Evolutionary conservation across 805 yeast species (phyloP).

Genomic region (Cyberlindnera saturnus): DNA sequence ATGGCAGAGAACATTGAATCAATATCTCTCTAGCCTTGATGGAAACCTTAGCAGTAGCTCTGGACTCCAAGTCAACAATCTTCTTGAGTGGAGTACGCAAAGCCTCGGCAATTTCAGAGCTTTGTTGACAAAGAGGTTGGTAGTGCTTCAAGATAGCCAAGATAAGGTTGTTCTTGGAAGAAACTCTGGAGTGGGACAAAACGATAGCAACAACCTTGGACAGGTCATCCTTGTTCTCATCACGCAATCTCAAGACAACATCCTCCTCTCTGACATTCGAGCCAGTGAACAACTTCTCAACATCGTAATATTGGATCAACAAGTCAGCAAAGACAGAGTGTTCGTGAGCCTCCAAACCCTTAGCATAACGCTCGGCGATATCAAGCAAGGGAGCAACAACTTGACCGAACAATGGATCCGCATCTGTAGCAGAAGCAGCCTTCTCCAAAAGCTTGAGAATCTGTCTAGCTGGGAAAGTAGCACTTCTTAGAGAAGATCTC

Average conservation of each 20-base stretch:
- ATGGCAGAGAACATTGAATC: conserved; percentile 95
- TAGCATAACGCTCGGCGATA: conserved; percentile 61
- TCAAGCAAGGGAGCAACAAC: conserved; percentile 69
- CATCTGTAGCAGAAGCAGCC: conserved; percentile 43
- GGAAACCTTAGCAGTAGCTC: conserved; percentile 89
- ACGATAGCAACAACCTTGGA: conserved; percentile 65
- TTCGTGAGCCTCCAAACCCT: conserved; percentile 83
- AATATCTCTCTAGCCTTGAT: conserved; percentile 93
- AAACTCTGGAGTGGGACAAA: conserved; percentile 87
- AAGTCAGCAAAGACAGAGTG: conserved; percentile 65
- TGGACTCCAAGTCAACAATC: conserved; percentile 82
- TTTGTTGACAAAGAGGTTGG: conserved; percentile 69
- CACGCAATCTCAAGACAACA: conserved; percentile 81
- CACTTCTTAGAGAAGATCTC: conserved; percentile 56
- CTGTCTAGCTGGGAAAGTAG: conserved; percentile 92
- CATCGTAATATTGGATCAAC: conserved; percentile 64
- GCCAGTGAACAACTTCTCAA: conserved; percentile 76
- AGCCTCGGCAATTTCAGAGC: conserved; percentile 60
- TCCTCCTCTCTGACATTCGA: conserved; percentile 79
- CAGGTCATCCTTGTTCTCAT: conserved; percentile 74
- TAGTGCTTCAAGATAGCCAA: conserved; percentile 80
- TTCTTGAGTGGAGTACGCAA: conserved; percentile 69
- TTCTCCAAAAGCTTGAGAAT: conserved; percentile 66
- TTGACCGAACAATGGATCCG: conserved; percentile 46
- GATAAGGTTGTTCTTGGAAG: conserved; percentile 86